Percentiles rank a stretch among this genome's conserved stretches.
Conservation (phyloP, 176 grass and related monocot genomes). For the Elymus sibiricus region DNA sequence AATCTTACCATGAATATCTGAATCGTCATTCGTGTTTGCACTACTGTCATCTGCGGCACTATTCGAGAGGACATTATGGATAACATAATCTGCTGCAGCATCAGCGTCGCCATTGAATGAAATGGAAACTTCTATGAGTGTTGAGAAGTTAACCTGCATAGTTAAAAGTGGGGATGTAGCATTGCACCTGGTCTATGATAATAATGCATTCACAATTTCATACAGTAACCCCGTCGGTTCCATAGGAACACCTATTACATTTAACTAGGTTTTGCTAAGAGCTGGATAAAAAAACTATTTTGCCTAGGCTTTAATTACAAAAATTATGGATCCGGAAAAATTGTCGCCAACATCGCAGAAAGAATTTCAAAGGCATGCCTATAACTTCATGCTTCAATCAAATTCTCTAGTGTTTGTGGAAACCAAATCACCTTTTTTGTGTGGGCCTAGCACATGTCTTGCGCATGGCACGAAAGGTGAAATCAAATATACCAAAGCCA, state of each 20-base stretch:
- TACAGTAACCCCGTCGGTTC: background rate
- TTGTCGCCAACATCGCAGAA: background rate
- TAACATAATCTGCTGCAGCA: conserved; percentile 22
- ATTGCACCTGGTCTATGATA: background rate
- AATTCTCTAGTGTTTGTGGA: background rate
- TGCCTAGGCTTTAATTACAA: background rate
- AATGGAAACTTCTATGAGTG: conserved; percentile 33
- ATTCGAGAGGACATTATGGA: conserved; percentile 21
- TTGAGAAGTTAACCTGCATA: conserved; percentile 32
- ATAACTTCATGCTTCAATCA: background rate
- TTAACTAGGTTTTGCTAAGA: background rate
- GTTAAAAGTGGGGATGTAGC: background rate
- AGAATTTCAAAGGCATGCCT: background rate
- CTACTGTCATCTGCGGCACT: background rate
- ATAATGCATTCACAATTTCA: background rate
- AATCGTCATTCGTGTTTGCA: background rate
- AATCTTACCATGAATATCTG: conserved; percentile 8
- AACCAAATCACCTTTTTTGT: background rate
- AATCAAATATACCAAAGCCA: background rate
- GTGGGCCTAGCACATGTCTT: background rate
- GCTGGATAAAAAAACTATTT: background rate
- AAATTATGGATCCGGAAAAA: background rate
- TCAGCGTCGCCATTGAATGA: conserved; percentile 35
- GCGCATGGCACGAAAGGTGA: background rate
- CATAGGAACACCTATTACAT: too few species aligned